Conservation (phyloP, 2,329 filamentous ascomycete species). For the Xylariaceae sp. region DNA sequence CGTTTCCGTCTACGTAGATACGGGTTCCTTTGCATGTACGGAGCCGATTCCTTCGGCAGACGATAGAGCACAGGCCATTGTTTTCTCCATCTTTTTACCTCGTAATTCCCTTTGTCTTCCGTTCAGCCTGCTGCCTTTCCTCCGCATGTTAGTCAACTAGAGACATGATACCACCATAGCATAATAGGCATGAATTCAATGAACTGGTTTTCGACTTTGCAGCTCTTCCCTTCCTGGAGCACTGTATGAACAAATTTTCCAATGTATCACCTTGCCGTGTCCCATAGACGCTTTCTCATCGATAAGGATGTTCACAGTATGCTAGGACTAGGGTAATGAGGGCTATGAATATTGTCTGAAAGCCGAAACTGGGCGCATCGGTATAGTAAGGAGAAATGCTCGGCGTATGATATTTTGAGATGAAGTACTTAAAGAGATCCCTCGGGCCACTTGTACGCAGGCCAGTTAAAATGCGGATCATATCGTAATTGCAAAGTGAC, state of each 20-base stretch:
- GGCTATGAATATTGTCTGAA: too few relatives aligned
- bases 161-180: slow-evolving; percentile 37
- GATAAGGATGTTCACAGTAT: too few relatives aligned
- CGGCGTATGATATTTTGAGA: too few relatives aligned
- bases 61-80: not conserved
- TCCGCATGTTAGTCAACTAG: slow-evolving; percentile 23
- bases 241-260: too few relatives aligned
- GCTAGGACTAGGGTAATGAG: too few relatives aligned
- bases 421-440: slow-evolving; percentile 6
- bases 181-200: slow-evolving; percentile 34
- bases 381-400: too few relatives aligned
- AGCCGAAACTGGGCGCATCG: too few relatives aligned
- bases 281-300: too few relatives aligned
- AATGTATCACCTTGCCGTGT: too few relatives aligned
- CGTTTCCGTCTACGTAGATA: slow-evolving; percentile 1
- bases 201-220: slow-evolving; percentile 4
- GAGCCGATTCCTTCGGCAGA: not conserved
- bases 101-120: slow-evolving; percentile 17
- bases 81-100: not conserved
- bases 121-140: slow-evolving; percentile 17
- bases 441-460: slow-evolving; percentile 16
- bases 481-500: slow-evolving; percentile 15
- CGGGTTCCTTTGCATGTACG: not conserved
- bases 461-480: slow-evolving; percentile 21
- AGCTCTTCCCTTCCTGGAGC: not conserved